Conservation (phyloP, 2,329 filamentous ascomycete species). For the Didymellaceae sp. region DNA sequence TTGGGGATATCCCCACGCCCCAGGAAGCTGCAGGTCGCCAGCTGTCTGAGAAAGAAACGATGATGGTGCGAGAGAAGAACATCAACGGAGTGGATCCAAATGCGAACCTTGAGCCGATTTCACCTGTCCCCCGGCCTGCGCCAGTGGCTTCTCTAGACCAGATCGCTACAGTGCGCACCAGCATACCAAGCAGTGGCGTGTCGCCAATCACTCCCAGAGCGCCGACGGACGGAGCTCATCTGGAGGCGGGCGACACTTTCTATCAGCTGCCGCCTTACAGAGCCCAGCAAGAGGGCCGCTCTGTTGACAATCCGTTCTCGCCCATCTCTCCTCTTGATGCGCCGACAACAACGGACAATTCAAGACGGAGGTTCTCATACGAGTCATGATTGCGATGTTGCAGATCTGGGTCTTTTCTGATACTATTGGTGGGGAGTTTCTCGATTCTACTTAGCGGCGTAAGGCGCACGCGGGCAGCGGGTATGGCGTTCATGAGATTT, state of each 20-base stretch:
- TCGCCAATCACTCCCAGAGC: slow-evolving; percentile 43
- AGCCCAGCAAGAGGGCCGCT: slow-evolving; percentile 24
- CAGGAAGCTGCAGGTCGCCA: slow-evolving; percentile 57
- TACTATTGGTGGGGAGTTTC: background rate
- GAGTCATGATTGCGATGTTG: slow-evolving; percentile 38
- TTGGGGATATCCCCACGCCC: slow-evolving; percentile 62
- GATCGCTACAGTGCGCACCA: slow-evolving; percentile 38
- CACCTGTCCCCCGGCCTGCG: background rate
- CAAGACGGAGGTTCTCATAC: slow-evolving; percentile 48
- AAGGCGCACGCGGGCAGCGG: slow-evolving; percentile 1
- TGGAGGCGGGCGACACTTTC: slow-evolving; percentile 42
- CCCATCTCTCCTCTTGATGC: slow-evolving; percentile 46
- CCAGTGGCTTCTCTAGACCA: slow-evolving; percentile 19
- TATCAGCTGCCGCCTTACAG: slow-evolving; percentile 36
- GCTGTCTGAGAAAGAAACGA: slow-evolving; percentile 57
- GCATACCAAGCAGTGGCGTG: slow-evolving; percentile 26
- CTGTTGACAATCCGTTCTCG: slow-evolving; percentile 39
- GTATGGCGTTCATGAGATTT: slow-evolving; percentile 8
- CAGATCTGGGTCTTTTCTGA: background rate
- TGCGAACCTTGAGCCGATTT: slow-evolving; percentile 20
- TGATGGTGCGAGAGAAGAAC: slow-evolving; percentile 52
- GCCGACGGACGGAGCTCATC: slow-evolving; percentile 40
- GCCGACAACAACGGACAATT: slow-evolving; percentile 27
- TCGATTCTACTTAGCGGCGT: slow-evolving; percentile 1
- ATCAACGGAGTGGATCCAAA: slow-evolving; percentile 55